Evolutionary conservation across 495 filamentous ascomycete genomes (phyloP), one percentile per base, ranked within the genome.

Genomic region (Saxophila tyrrhenica): DNA sequence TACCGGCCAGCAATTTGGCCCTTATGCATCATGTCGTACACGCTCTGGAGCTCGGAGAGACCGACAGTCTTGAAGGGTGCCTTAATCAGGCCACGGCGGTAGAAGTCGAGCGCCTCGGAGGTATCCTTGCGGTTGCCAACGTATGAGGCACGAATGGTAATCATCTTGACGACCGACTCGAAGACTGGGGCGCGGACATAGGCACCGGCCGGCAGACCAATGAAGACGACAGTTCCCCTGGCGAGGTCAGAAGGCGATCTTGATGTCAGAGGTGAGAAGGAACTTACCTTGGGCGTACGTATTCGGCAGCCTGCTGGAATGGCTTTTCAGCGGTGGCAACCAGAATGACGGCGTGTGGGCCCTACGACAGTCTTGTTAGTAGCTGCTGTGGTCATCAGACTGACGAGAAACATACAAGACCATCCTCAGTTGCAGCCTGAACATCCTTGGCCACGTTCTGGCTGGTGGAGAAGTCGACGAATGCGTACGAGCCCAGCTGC

Each of bases 61-160:
- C 87, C 87, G 48, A 82, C 79, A 29, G 76, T 78, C 82, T 95
- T 92, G 77, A 80, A 91, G 0, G 90, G 91, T 0, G 82, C 82
- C 55, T 87, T 83, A 76, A 96, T 87, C 57, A 92, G 65, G 1
- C 90, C 90, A 16, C 86, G 75, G 25, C 77, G 67, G 72, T 81
- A 95, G 76, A 95, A 95, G 61, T 94, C 90, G 43, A 95, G 69
- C 8, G 89, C 89, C 68, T 96, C 90, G 15, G 79, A 73, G 0
- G 78, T 84, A 63, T 97, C 91, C 66, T 85, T 80, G 43, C 87
- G 79, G 69, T 91, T 95, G 41, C 90, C 90, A 56, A 95, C 90
- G 64, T 95, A 95, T 58, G 80, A 86, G 42, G 90, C 90, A 74
- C 87, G 89, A 77, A 97, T 95, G 58, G 70, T 84, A 70, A 95